Evolutionary conservation across 1,139 yeast genomes (phyloP).

Genomic region (Candida sanyaensis): DNA sequence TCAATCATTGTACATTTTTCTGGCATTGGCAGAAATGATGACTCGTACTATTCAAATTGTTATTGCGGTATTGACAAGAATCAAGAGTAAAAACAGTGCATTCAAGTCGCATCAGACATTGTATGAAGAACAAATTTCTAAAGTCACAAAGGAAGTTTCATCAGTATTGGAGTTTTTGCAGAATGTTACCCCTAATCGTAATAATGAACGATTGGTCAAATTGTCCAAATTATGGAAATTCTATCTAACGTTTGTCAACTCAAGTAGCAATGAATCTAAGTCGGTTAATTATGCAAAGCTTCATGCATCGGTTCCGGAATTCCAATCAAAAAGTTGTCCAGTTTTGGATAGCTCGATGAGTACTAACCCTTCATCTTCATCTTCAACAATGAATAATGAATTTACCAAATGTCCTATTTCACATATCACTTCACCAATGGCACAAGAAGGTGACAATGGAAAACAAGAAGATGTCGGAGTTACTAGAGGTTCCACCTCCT

Average conservation of each 20-base stretch:
- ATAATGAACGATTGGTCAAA: constrained; percentile 26
- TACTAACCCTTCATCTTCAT: not conserved
- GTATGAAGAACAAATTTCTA: constrained; percentile 5
- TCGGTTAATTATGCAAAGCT: constrained; percentile 35
- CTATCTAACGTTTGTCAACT: constrained; percentile 38
- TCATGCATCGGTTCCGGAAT: constrained; percentile 36
- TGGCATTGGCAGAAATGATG: constrained; percentile 32
- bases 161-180: constrained; percentile 7
- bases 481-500: constrained; percentile 3
- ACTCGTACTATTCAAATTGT: constrained; percentile 36
- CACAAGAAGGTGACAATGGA: constrained; percentile 13
- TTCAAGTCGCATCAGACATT: constrained; percentile 3
- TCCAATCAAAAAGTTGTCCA: constrained; percentile 16
- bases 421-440: constrained; percentile 29
- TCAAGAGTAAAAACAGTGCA: constrained; percentile 16
- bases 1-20: constrained; percentile 27
- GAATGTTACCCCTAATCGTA: constrained; percentile 14
- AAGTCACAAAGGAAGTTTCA: constrained; percentile 4
- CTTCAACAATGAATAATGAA: constrained; percentile 9
- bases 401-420: constrained; percentile 32
- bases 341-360: constrained; percentile 11
- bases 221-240: constrained; percentile 44
- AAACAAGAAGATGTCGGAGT: not conserved
- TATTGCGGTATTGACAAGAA: constrained; percentile 36
- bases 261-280: constrained; percentile 24